Evolutionary conservation across 1,284 basidiomycete species (phyloP).

Genomic region (Coriolopsis trogii): DNA sequence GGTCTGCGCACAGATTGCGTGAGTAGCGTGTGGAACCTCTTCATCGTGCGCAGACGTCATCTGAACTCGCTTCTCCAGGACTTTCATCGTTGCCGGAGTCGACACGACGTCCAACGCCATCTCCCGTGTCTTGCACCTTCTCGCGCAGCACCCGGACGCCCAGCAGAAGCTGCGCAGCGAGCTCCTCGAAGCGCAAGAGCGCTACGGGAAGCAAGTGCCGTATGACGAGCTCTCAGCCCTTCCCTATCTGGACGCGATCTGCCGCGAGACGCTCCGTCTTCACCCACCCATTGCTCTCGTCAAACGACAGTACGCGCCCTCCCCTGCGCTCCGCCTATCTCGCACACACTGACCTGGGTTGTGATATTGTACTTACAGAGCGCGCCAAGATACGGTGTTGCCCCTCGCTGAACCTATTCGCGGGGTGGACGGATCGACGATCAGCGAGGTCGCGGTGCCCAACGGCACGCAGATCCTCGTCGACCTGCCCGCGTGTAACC

Average conservation of each 20-base stretch:
- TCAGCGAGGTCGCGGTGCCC: conserved; percentile 10
- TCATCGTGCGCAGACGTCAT: neutral
- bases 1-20: conserved; percentile 29
- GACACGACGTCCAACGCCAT: conserved; percentile 20
- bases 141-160: conserved; percentile 9
- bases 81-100: conserved; percentile 13
- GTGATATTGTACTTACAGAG: neutral
- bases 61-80: neutral
- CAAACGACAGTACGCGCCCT: neutral
- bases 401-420: conserved; percentile 17
- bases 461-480: conserved; percentile 12
- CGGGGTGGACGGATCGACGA: conserved; percentile 8
- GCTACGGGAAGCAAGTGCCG: conserved; percentile 1
- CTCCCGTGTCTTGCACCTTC: conserved; percentile 10
- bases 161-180: conserved; percentile 15
- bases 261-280: conserved; percentile 11
- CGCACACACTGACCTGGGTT: neutral
- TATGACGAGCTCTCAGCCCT: conserved; percentile 15
- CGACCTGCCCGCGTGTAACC: conserved; percentile 8
- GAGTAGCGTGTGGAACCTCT: neutral
- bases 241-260: conserved; percentile 18
- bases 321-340: neutral
- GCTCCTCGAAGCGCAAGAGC: conserved; percentile 3
- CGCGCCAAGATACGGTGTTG: conserved; percentile 6
- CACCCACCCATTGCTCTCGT: neutral